Evolutionary conservation across 345 rosid species (phyloP).

Genomic region (Populus euphratica): DNA sequence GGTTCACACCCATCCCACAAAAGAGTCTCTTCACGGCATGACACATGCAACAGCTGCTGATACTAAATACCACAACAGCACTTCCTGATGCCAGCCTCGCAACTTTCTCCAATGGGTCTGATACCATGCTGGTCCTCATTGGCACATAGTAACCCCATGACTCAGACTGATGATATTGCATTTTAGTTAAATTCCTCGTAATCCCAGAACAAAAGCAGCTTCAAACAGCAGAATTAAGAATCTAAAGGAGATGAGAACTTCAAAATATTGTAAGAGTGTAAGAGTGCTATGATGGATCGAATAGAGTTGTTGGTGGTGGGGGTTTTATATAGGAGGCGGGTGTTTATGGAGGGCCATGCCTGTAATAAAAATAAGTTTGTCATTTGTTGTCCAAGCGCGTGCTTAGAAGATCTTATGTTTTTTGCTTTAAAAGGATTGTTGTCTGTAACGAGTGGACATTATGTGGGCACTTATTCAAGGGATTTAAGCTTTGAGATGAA

Average conservation of each 20-base stretch:
- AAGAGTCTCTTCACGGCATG: conserved; percentile 67
- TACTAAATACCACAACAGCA: conserved; percentile 65
- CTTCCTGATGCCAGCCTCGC: conserved; percentile 52
- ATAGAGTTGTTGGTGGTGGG: not conserved
- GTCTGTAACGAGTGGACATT: conserved; percentile 26
- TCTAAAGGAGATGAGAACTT: not conserved
- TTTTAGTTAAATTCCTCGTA: not conserved
- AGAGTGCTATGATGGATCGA: not conserved
- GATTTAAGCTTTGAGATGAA: not conserved
- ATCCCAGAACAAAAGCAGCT: not conserved
- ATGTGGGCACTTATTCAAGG: conserved; percentile 2
- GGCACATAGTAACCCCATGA: conserved; percentile 19
- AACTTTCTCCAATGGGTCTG: conserved; percentile 47
- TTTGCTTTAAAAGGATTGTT: conserved; percentile 36
- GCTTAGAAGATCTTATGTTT: conserved; percentile 21
- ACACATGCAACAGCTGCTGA: conserved; percentile 68
- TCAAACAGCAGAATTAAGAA: not conserved
- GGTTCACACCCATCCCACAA: conserved; percentile 70
- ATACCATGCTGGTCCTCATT: conserved; percentile 4
- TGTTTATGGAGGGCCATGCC: not conserved
- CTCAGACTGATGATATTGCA: conserved; percentile 13
- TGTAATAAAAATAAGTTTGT: conserved; percentile 25
- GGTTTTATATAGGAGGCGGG: not conserved
- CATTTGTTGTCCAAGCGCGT: conserved; percentile 49
- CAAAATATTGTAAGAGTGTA: not conserved